These are phyloP conservation scores for Zanthoxylum bungeanum DNA, from an alignment of 345 rosid genomes.

Conservation along the genomic window DNA sequence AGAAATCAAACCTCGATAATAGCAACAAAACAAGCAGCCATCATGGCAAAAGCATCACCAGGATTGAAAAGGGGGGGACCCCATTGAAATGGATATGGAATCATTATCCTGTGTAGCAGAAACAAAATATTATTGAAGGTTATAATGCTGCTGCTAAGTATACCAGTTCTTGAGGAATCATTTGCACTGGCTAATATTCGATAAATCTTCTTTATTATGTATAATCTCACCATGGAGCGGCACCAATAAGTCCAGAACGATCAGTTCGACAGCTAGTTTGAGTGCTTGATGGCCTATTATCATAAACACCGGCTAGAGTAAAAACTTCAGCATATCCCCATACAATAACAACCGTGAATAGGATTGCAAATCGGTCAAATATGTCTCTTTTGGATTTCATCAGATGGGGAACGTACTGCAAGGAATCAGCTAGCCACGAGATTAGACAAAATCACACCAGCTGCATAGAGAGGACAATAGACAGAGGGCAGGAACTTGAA, in stretches of 20 bases:
- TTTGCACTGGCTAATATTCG: not conserved
- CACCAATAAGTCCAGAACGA: constrained; percentile 81
- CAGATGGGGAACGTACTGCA: constrained; percentile 65
- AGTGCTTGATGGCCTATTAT: constrained; percentile 48
- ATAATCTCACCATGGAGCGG: constrained; percentile 70
- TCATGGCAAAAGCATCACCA: constrained; percentile 63
- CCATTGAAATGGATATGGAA: constrained; percentile 91
- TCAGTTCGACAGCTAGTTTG: constrained; percentile 82
- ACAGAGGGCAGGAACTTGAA: too few species aligned
- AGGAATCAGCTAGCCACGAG: constrained; percentile 2
- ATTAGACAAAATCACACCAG: not conserved
- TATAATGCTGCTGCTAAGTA: not conserved
- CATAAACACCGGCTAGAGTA: constrained; percentile 75
- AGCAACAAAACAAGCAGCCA: constrained; percentile 75
- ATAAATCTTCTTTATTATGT: not conserved
- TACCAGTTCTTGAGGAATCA: not conserved
- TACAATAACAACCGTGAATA: constrained; percentile 49
- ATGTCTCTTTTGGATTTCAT: constrained; percentile 40
- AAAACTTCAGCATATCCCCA: constrained; percentile 84
- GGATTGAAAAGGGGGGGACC: constrained; percentile 66
- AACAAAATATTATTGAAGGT: not conserved
- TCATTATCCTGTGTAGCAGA: constrained; percentile 48
- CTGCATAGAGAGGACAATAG: not conserved
- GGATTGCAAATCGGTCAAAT: constrained; percentile 55
- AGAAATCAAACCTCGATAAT: constrained; percentile 57